phyloP scores from a whole-genome alignment of 176 grass and related monocot genomes.

The Eragrostis nindensis region DNA sequence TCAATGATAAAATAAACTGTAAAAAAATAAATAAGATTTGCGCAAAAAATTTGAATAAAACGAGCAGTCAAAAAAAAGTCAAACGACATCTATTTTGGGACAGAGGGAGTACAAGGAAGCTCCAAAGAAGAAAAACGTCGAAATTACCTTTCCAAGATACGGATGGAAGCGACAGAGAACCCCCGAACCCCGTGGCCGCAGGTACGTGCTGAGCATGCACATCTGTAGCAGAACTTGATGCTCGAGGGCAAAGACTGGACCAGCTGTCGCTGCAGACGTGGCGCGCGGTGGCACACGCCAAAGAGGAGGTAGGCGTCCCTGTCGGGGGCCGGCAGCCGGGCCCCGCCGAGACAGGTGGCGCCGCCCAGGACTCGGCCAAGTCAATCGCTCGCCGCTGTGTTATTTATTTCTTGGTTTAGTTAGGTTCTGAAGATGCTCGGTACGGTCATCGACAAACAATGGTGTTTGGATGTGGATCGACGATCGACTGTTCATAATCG shows the following conservation, averaged over 20 bases:
- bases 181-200: background rate
- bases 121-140: too few species aligned
- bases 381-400: background rate
- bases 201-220: background rate
- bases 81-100: too few species aligned
- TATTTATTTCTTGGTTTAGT: too few species aligned
- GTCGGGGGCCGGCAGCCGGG: slow-evolving; percentile 38
- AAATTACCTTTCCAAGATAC: background rate
- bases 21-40: too few species aligned
- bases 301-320: background rate
- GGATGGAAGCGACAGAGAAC: background rate
- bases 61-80: too few species aligned
- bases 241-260: background rate
- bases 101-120: too few species aligned
- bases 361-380: background rate
- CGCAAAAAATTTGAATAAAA: too few species aligned
- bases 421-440: too few species aligned
- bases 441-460: too few species aligned
- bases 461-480: too few species aligned
- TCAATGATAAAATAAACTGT: too few species aligned
- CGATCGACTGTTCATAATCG: too few species aligned
- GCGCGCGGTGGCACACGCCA: background rate
- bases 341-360: slow-evolving; percentile 16
- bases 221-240: background rate
- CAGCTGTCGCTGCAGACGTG: slow-evolving; percentile 2